These are phyloP conservation scores for Pueraria montana DNA, from an alignment of 306 rosid species.

Conservation along the genomic window DNA sequence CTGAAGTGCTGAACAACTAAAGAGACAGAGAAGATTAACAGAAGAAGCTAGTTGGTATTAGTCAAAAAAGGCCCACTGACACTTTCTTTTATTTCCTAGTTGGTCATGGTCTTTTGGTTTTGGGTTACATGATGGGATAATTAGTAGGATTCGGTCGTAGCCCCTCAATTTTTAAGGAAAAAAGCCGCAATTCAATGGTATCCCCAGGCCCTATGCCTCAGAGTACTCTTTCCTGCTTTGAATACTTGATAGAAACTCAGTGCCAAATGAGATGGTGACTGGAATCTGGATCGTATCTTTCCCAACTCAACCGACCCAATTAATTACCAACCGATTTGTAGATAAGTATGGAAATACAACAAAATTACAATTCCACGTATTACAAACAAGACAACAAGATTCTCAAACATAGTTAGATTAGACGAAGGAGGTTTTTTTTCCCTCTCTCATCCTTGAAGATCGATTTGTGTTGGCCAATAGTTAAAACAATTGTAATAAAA, in stretches of 20 bases:
- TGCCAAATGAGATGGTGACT: no score
- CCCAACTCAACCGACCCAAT: no score
- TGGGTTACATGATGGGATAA: no score
- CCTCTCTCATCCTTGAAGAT: background rate
- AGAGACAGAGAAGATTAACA: background rate
- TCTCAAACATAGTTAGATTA: background rate
- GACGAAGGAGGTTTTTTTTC: background rate
- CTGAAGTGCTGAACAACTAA: no score
- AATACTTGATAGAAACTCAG: no score
- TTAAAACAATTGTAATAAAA: no score
- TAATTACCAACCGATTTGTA: no score
- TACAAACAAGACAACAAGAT: background rate
- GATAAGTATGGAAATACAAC: background rate
- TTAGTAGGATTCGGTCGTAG: background rate
- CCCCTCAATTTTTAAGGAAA: background rate
- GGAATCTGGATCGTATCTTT: no score
- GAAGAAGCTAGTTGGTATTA: background rate
- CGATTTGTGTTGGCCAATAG: background rate
- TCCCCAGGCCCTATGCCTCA: background rate
- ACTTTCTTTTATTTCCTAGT: background rate
- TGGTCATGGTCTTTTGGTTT: background rate
- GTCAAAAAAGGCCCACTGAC: conserved; percentile 13
- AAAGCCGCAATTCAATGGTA: conserved; percentile 42
- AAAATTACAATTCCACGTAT: background rate
- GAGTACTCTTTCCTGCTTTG: no score